Base-by-base conservation (phyloP, 2,329 filamentous ascomycete species). In the Fusarium hainanense region DNA sequence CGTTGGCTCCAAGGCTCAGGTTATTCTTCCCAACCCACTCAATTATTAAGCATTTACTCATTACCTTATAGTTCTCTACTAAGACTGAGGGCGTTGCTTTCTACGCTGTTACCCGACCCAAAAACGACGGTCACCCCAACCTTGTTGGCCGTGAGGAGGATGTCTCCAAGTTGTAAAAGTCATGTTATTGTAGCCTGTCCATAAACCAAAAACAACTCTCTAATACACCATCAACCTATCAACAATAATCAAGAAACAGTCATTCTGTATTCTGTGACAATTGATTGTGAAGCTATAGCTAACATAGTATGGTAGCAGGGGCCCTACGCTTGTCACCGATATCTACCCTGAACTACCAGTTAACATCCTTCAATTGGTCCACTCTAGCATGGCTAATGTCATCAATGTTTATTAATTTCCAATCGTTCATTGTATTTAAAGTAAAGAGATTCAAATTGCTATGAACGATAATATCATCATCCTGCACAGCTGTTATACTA, bases 1-100 rank as follows among this genome's bases (percentile, higher is more conserved):
- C 11, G 66, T 69, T 25, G 66, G 66, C 21, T 69, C 66, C 11
- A 69, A 69, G 43, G 66, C 66, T 6, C 65, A 69, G 41, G 66
- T 66, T 16, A 23, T 47, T 47, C 6, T 7, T 10, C 14, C 14
- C 3, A 6, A 18, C 6, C 13, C n/a, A 3, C 1, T 14, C 10
- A 1, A 16, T 7, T 6, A 8, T 0, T 9, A 0, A 25, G 0
- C 16, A 28, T 8, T 21, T 1, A 8, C 50, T 69, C 11, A 66
- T 8, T 0, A 6, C 14, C 20, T 27, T 34, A 2, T 27, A 69
- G 66, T 69, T 69, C 32, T 69, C 66, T 6, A 69, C 66, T 1
- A 56, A 25, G 27, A 50, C 66, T 1, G 54, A 69, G 2, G 66
- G 66, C 1, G 47, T 69, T 28, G 66, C 66, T 42, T 69, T 69